Evolutionary conservation across 2,329 filamentous ascomycete genomes (phyloP), one percentile per base, ranked within the genome.

Genomic region (Thyridium curvatum): DNA sequence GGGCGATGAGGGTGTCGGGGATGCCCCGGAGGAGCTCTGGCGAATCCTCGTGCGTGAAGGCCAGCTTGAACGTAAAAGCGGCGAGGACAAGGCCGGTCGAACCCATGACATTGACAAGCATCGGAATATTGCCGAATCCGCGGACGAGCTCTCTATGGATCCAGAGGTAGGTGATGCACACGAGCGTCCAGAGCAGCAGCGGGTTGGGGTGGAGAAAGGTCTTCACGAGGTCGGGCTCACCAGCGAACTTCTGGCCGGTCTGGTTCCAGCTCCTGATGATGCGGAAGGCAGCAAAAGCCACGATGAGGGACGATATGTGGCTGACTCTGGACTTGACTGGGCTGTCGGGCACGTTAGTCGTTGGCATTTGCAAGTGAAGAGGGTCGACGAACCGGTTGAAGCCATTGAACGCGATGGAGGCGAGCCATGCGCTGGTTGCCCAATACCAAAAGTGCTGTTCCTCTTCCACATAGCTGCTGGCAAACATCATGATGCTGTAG

Each of bases 381-480:
- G 32, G 15, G 12, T 39, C 30, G 28, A 29, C 53, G 33, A 46
- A 68, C 68, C 61, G 61, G 41, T 54, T 56, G 33, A 68, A 62
- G 52, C 65, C 62, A 47, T 67, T 71, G 32, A 74, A 46, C 26
- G 67, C 69, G 12, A 83, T 62, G 21, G 71, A 65, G 2, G 68
- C 61, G 26, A 84, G 55, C 86, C 86, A 94, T 7, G 78, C 74
- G 0, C 84, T 81, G 0, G 83, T 76, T 2, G 79, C 64, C 89
- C 91, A 97, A 62, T 98, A 97, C 93, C 93, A 98, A 58, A 95
- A 96, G 49, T 97, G 88, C 36, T 98, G 93, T 59, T 98, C 93
- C 63, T 98, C 93, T 61, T 98, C 93, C 3, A 98, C 88, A 58
- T 93, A 98, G 54, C 90, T 97, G 57, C 87, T 95, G 9, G 90